phyloP scores from a whole-genome alignment of 768 basidiomycete species.

The Trametes cingulata region DNA sequence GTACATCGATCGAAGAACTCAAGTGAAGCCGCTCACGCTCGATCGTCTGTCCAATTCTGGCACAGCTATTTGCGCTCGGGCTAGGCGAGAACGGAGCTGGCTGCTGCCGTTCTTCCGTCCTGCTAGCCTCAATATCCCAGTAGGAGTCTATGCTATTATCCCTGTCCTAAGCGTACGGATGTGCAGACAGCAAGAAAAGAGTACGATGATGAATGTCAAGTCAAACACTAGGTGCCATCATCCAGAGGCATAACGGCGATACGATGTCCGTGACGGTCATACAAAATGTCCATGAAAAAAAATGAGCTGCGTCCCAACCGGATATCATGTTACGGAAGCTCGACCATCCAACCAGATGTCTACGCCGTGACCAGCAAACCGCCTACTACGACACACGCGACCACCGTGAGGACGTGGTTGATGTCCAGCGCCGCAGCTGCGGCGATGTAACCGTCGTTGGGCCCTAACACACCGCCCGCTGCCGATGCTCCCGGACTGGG shows the following conservation, averaged over 20 bases:
- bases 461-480: conserved; percentile 56
- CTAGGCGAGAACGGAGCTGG: too few relatives aligned
- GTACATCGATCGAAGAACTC: conserved; percentile 16
- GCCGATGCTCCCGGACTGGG: conserved; percentile 58
- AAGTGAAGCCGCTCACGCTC: conserved; percentile 6
- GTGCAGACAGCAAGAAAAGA: neutral
- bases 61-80: conserved; percentile 3
- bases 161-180: neutral
- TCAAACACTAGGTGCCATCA: neutral
- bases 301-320: conserved; percentile 12
- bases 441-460: conserved; percentile 65
- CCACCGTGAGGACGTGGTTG: conserved; percentile 45
- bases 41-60: conserved; percentile 6
- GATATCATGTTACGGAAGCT: conserved; percentile 3
- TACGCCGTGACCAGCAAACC: conserved; percentile 5
- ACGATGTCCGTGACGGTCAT: conserved; percentile 19
- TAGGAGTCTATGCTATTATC: conserved; percentile 5
- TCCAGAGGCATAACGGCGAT: conserved; percentile 12
- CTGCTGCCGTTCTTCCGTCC: too few relatives aligned
- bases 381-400: conserved; percentile 45
- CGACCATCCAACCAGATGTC: neutral
- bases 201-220: neutral
- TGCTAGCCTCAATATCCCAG: too few relatives aligned
- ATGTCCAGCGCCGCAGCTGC: conserved; percentile 49
- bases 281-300: conserved; percentile 17